Percentiles rank a stretch among this genome's conserved stretches.
Evolutionary conservation across 2,329 filamentous ascomycete genomes (phyloP).

Genomic region (Pyricularia grisea): DNA sequence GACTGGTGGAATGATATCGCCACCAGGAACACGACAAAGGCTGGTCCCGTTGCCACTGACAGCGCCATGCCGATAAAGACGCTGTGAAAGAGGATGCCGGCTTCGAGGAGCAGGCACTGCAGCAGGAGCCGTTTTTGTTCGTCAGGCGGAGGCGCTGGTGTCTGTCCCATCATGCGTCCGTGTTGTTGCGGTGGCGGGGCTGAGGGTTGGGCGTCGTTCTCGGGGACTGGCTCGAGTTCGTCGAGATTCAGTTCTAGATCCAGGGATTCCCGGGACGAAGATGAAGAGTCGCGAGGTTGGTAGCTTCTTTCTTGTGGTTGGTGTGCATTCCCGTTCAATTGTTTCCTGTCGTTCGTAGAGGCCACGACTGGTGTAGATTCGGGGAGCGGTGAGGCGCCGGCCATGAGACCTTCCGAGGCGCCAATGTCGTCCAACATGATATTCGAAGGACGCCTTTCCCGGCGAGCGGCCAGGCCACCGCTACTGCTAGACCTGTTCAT

Average conservation of each 20-base stretch:
- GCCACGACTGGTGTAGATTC: constrained; percentile 33
- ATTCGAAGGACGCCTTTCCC: constrained; percentile 32
- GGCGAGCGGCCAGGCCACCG: constrained; percentile 26
- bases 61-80: constrained; percentile 84
- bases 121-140: constrained; percentile 59
- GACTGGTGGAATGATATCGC: constrained; percentile 81
- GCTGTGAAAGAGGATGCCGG: constrained; percentile 76
- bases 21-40: constrained; percentile 70
- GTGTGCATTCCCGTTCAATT: constrained; percentile 10
- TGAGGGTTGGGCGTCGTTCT: constrained; percentile 17
- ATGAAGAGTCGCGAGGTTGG: not conserved
- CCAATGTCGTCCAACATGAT: constrained; percentile 44
- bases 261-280: constrained; percentile 19
- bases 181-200: constrained; percentile 17
- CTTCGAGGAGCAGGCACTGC: constrained; percentile 72
- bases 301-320: constrained; percentile 8
- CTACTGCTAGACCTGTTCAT: not conserved
- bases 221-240: constrained; percentile 41
- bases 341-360: not conserved
- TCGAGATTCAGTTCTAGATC: constrained; percentile 50
- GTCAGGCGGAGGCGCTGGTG: constrained; percentile 32
- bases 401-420: constrained; percentile 44
- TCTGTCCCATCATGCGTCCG: constrained; percentile 3
- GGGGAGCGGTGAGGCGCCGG: constrained; percentile 48
- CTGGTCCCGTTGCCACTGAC: constrained; percentile 69